phyloP scores from a whole-genome alignment of 345 rosid species.

The Eucalyptus marginata region DNA sequence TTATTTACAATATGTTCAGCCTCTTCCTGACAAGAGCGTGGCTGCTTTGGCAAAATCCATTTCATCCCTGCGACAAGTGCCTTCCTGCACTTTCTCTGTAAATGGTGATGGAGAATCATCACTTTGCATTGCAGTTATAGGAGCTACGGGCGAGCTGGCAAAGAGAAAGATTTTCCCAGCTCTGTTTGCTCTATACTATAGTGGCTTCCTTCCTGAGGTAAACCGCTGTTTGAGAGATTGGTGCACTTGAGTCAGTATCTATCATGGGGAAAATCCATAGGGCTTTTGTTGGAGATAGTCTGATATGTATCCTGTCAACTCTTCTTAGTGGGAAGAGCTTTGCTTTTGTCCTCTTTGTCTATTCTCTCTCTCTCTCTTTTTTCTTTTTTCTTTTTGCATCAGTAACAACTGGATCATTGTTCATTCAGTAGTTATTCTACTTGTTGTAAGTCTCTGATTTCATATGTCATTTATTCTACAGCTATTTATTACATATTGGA shows the following conservation, averaged over 20 bases:
- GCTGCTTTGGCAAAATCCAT: background rate
- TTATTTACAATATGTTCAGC: background rate
- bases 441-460: background rate
- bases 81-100: conserved; percentile 5
- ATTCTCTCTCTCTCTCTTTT: background rate
- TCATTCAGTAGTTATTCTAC: background rate
- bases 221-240: background rate
- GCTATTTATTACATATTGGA: background rate
- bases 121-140: conserved; percentile 63
- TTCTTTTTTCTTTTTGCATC: background rate
- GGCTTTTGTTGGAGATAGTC: background rate
- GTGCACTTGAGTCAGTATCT: background rate
- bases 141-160: conserved; percentile 77
- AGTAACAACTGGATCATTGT: background rate
- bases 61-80: background rate
- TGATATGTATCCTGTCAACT: background rate
- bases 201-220: conserved; percentile 80
- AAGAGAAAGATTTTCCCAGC: conserved; percentile 59
- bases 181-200: conserved; percentile 62
- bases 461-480: background rate
- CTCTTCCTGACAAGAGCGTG: background rate
- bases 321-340: background rate
- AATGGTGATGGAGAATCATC: conserved; percentile 26
- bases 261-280: background rate
- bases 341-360: background rate